Evolutionary conservation across 2,329 filamentous ascomycete species (phyloP).

Genomic region (Botrytis fabae): DNA sequence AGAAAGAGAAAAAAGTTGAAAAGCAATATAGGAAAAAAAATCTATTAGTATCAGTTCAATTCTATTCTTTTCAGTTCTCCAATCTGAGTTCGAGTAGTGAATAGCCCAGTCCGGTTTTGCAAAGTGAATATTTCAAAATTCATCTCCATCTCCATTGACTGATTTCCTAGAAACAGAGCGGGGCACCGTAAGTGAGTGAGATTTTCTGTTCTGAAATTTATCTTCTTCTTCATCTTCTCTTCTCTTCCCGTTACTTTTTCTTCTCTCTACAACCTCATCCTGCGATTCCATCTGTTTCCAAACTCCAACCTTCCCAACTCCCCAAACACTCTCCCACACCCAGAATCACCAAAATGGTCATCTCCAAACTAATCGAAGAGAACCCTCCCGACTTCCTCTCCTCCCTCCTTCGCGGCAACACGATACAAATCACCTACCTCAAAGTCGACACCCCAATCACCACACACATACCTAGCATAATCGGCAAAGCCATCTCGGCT

Average conservation of each 20-base stretch:
- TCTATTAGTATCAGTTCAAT: neutral
- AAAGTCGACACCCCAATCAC: neutral
- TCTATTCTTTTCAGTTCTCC: neutral
- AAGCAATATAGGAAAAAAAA: neutral
- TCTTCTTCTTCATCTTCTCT: neutral
- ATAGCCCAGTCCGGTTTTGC: neutral
- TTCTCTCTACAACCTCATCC: neutral
- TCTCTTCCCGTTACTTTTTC: neutral
- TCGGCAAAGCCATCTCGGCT: neutral
- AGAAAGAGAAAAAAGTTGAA: neutral
- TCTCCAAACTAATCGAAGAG: neutral
- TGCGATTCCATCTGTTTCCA: neutral
- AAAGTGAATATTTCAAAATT: neutral
- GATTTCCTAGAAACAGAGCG: neutral
- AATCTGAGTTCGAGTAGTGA: neutral
- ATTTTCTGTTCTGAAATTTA: neutral
- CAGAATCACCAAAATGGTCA: neutral
- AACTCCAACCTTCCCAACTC: neutral
- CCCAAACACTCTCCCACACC: neutral
- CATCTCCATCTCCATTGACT: neutral
- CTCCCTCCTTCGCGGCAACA: neutral
- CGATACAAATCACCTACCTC: neutral
- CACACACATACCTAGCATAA: neutral
- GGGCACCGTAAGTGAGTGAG: no score
- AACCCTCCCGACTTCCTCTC: neutral